Evolutionary conservation across 495 filamentous ascomycete species (phyloP).

Genomic region (Hypoxylon lenormandii): DNA sequence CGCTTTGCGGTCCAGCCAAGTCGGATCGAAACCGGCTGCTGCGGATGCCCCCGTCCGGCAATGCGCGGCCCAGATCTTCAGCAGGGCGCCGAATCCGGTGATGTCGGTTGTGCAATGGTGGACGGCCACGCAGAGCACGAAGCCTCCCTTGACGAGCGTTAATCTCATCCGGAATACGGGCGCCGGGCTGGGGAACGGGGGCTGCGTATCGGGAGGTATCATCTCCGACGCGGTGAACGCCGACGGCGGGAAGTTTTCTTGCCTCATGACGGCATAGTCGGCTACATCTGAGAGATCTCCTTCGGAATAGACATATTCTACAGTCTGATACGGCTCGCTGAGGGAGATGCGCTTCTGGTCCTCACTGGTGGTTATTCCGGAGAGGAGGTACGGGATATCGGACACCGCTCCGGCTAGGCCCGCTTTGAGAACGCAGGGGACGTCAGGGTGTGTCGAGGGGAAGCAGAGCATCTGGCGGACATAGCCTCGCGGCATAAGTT

Average conservation of each 20-base stretch:
- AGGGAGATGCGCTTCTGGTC: constrained; percentile 32
- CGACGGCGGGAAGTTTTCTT: constrained; percentile 40
- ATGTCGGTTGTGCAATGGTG: constrained; percentile 50
- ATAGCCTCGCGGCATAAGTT: constrained; percentile 49
- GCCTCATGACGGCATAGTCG: constrained; percentile 41
- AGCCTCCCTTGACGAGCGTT: constrained; percentile 42
- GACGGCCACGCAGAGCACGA: constrained; percentile 43
- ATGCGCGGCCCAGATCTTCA: constrained; percentile 49
- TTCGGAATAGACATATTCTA: constrained; percentile 39
- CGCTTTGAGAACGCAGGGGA: constrained; percentile 22
- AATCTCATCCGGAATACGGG: constrained; percentile 46
- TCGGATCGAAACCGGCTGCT: constrained; percentile 28
- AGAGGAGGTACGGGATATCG: constrained; percentile 48
- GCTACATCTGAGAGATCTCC: constrained; percentile 29
- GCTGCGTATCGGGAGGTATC: constrained; percentile 34
- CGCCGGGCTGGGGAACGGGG: constrained; percentile 32
- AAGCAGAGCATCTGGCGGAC: constrained; percentile 48
- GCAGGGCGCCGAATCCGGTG: constrained; percentile 44
- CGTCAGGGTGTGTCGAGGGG: constrained; percentile 29
- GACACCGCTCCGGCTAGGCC: constrained; percentile 32
- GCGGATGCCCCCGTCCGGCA: constrained; percentile 34
- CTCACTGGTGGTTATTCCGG: constrained; percentile 29
- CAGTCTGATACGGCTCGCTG: constrained; percentile 29
- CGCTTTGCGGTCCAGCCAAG: constrained; percentile 37
- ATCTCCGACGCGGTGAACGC: constrained; percentile 28